Base-by-base conservation (phyloP, 176 grass and related monocot species). In the Lolium perenne region DNA sequence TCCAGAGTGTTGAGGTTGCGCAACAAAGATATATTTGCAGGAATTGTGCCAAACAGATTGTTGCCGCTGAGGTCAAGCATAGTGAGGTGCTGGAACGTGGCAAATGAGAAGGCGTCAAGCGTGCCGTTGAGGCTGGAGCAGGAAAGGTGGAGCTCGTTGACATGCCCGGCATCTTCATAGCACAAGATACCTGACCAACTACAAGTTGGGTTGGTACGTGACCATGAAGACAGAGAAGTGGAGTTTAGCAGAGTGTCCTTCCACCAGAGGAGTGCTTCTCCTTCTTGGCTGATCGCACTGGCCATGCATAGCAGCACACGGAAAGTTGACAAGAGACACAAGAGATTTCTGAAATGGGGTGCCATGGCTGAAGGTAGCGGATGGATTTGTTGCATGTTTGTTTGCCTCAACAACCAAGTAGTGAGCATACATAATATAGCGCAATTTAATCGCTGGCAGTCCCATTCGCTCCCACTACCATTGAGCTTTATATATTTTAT, bases 261-360 rank as follows among this genome's bases (percentile, higher is more conserved):
- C 90, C 92, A 97, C 12, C 48, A 82, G 47, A 90, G 64, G 4
- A 97, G 86, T 8, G 92, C 85, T 59, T 78, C 57, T 76, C 67
- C 81, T 82, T 66, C 76, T 22, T 2, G 59, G 9, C 9, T 47
- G 51, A 11, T 80, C 2, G 35, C 70, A 0, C 1, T 9, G 2
- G 21, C 32, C 11, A 49, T 71, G 8, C 67, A 71, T 71, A 71
- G 67, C 17, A 71, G 38, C 38, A 71, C 9, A 64, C 9, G 6
- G 6, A 64, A 64, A 0, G 11, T 29, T 13, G 23, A 6, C 6
- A 12, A 15, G 49, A 15, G 8, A 51, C 49, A 51, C 13, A 51
- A 10, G 10, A 3, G 49, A 51, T 51, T 51, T 51, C 20, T 57
- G 17, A 18, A 11, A 16, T 57, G 16, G 17, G 54, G 10, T 57